phyloP scores from a whole-genome alignment of 2,329 filamentous ascomycete species.

The Onygenales sp. region DNA sequence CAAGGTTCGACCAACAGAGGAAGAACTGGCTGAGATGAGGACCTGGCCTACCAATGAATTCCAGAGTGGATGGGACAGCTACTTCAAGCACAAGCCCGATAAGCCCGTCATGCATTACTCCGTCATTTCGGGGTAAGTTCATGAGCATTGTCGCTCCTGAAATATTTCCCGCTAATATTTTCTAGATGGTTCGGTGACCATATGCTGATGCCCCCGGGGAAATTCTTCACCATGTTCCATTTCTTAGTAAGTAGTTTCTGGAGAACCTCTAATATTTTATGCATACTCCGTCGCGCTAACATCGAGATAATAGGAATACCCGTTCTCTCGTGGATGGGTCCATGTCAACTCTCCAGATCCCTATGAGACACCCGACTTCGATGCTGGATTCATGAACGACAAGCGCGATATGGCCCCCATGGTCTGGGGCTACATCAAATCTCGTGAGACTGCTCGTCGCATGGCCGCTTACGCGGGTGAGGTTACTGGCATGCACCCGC shows the following conservation, averaged over 20 bases:
- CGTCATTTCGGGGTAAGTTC: slow-evolving; percentile 53
- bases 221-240: slow-evolving; percentile 79
- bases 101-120: slow-evolving; percentile 84
- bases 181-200: slow-evolving; percentile 37
- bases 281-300: too few species aligned
- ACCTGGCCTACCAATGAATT: slow-evolving; percentile 68
- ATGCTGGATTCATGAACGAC: slow-evolving; percentile 78
- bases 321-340: slow-evolving; percentile 62
- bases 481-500: slow-evolving; percentile 57
- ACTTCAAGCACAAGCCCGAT: slow-evolving; percentile 76
- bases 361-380: slow-evolving; percentile 68
- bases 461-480: slow-evolving; percentile 73
- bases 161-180: slow-evolving; percentile 6
- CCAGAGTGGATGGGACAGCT: slow-evolving; percentile 64
- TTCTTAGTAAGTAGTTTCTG: slow-evolving; percentile 44
- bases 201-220: slow-evolving; percentile 59
- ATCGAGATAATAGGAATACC: slow-evolving; percentile 45
- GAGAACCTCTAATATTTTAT: not conserved
- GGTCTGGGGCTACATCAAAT: slow-evolving; percentile 80
- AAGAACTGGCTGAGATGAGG: slow-evolving; percentile 60
- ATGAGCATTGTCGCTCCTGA: not conserved
- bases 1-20: slow-evolving; percentile 61
- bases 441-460: slow-evolving; percentile 65
- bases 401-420: slow-evolving; percentile 75
- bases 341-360: slow-evolving; percentile 64